phyloP scores from a whole-genome alignment of 208 protist species.

The Balamuthia mandrillaris region DNA sequence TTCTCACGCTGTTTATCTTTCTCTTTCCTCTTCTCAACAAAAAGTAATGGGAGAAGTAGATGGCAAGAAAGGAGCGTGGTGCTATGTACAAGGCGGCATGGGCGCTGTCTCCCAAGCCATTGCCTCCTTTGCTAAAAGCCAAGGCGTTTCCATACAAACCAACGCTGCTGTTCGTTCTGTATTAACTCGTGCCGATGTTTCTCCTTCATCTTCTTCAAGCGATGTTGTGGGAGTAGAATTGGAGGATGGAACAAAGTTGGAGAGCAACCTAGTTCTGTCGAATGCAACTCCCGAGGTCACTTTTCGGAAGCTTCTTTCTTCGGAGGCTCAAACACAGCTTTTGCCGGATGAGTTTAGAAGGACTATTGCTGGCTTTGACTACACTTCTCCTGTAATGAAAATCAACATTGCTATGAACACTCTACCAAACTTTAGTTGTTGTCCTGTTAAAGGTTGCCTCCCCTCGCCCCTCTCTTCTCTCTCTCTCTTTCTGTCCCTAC shows the following conservation, averaged over 20 bases:
- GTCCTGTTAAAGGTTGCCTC: background rate
- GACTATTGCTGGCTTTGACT: constrained; percentile 5
- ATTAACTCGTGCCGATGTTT: background rate
- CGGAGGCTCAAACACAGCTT: background rate
- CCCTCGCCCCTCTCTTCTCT: background rate
- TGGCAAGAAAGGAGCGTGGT: constrained; percentile 37
- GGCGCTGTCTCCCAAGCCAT: constrained; percentile 44
- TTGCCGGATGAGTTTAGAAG: background rate
- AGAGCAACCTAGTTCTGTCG: constrained; percentile 29
- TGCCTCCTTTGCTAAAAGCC: background rate
- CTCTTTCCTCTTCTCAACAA: background rate
- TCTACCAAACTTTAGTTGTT: constrained; percentile 60
- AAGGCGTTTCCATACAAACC: background rate
- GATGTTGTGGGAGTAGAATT: background rate
- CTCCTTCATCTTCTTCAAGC: background rate
- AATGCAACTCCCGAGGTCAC: constrained; percentile 50
- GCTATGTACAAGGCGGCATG: constrained; percentile 58
- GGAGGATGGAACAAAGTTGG: constrained; percentile 27
- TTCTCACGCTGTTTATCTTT: too few relatives aligned
- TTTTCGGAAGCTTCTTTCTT: constrained; percentile 14
- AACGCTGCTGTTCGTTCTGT: background rate
- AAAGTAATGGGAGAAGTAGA: constrained; percentile 31
- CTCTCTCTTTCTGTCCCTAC: background rate
- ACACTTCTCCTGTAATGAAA: constrained; percentile 49
- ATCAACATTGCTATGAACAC: constrained; percentile 64